Conservation (phyloP, 345 rosid genomes). For the Punica granatum region DNA sequence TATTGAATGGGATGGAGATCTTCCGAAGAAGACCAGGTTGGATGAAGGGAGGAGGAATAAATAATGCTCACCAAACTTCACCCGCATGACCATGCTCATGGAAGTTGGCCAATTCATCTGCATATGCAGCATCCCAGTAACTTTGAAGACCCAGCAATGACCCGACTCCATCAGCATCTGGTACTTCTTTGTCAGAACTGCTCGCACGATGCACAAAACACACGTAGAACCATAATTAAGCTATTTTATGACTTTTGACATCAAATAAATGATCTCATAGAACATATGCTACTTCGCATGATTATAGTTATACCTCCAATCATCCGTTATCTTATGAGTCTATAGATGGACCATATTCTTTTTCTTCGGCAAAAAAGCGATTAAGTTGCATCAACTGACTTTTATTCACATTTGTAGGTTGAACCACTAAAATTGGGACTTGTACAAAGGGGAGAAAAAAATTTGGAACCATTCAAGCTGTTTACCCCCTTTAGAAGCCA, state of each 20-base stretch:
- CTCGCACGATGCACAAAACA: constrained; percentile 4
- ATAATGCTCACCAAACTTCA: constrained; percentile 69
- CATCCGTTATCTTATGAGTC: too few species aligned
- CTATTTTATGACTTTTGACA: background rate
- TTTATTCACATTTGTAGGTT: too few species aligned
- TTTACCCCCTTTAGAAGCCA: background rate
- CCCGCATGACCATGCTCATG: constrained; percentile 90
- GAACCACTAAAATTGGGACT: too few species aligned
- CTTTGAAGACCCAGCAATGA: constrained; percentile 91
- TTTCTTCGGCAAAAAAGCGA: too few species aligned
- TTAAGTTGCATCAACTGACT: too few species aligned
- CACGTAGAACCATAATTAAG: background rate
- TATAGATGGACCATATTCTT: too few species aligned
- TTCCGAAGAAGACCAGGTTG: background rate
- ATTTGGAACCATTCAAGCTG: background rate
- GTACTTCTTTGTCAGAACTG: constrained; percentile 94
- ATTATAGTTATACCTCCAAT: too few species aligned
- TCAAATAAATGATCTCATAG: background rate
- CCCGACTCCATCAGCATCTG: constrained; percentile 66
- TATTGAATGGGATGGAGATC: background rate
- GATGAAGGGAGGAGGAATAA: background rate
- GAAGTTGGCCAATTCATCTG: constrained; percentile 79
- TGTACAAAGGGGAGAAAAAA: too few species aligned
- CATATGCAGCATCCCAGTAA: constrained; percentile 93
- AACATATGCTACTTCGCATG: background rate